Percentiles rank a stretch among this genome's conserved stretches.
These are phyloP conservation scores for Colletotrichum sp. DNA, from an alignment of 2,329 filamentous ascomycete species.

Conservation along the genomic window DNA sequence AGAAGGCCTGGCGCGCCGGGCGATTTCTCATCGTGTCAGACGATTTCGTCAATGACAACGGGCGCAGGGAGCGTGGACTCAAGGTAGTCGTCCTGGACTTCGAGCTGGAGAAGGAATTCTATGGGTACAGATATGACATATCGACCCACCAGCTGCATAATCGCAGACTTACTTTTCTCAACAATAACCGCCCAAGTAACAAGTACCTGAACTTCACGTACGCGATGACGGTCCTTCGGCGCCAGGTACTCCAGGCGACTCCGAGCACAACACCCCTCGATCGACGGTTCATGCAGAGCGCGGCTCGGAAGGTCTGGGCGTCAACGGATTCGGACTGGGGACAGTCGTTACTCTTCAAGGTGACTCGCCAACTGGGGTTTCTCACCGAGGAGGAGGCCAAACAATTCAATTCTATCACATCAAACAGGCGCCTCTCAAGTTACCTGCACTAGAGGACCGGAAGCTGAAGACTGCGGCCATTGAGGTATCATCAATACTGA, in stretches of 20 bases:
- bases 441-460: neutral
- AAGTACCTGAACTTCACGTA: neutral
- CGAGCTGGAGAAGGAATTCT: neutral
- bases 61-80: neutral
- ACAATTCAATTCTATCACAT: neutral
- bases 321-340: neutral
- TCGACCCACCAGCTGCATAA: neutral
- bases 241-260: neutral
- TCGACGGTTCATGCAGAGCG: slow-evolving; percentile 48
- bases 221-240: neutral
- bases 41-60: neutral
- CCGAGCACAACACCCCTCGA: neutral
- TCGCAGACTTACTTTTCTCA: neutral
- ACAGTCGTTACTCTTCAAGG: neutral
- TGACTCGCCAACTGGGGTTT: neutral
- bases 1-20: neutral
- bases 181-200: neutral
- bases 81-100: neutral
- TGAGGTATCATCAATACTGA: neutral
- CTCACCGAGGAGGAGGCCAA: neutral
- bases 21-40: neutral
- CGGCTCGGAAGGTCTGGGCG: slow-evolving; percentile 28
- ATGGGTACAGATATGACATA: neutral
- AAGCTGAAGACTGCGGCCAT: neutral
- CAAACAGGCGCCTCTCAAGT: neutral